These are phyloP conservation scores for Bryopsis sp. DNA, from an alignment of 139 green algal species.

Conservation along the genomic window DNA sequence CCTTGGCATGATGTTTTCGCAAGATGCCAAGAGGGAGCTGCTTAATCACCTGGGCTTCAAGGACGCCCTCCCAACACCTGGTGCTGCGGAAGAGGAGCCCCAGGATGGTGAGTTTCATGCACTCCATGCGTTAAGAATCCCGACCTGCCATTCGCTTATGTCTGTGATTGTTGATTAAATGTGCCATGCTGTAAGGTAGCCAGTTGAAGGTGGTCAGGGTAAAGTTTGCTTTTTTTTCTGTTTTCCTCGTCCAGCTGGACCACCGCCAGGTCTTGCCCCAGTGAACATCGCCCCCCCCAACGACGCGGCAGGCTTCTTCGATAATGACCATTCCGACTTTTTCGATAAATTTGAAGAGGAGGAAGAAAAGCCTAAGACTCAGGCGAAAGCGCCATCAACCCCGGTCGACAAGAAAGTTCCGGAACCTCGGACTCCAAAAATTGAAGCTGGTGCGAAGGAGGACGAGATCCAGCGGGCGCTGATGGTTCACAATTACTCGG, in stretches of 20 bases:
- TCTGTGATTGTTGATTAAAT: too few species aligned
- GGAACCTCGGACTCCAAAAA: background rate
- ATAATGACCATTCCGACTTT: conserved; percentile 37
- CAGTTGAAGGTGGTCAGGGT: too few species aligned
- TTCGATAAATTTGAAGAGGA: conserved; percentile 26
- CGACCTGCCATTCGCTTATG: too few species aligned
- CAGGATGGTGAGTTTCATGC: too few species aligned
- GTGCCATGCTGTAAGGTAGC: too few species aligned
- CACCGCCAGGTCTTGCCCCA: too few species aligned
- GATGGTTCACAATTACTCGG: conserved; percentile 82
- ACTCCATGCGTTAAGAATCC: too few species aligned
- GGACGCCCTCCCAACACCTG: conserved; percentile 31
- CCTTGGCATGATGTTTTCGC: conserved; percentile 83
- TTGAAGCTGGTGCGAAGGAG: conserved; percentile 43
- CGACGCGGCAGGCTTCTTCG: too few species aligned
- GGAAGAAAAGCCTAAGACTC: background rate
- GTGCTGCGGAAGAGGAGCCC: background rate
- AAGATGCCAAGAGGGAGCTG: conserved; percentile 65
- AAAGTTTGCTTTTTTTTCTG: too few species aligned
- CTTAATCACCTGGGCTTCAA: conserved; percentile 78
- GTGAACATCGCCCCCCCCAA: too few species aligned
- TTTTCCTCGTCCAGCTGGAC: too few species aligned
- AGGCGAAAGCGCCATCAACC: background rate
- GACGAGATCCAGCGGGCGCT: conserved; percentile 73
- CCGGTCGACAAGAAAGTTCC: background rate